Evolutionary conservation across 257 asterid species (phyloP).

Genomic region (Jacaranda mimosifolia): DNA sequence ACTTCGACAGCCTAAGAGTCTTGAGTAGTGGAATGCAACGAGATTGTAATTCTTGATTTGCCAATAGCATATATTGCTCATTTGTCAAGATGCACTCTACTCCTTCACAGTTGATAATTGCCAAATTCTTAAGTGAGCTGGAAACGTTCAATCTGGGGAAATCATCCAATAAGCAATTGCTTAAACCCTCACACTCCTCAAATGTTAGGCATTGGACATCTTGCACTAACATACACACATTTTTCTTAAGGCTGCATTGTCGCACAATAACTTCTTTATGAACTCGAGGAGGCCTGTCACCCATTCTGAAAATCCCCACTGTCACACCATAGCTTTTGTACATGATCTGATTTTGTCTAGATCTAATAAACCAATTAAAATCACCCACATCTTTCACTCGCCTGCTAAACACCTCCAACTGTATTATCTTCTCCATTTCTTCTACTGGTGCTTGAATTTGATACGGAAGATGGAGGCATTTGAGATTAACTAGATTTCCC

Average conservation of each 20-base stretch:
- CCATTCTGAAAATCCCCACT: too few species aligned
- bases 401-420: neutral
- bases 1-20: neutral
- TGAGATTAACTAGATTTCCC: neutral
- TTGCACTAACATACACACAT: neutral
- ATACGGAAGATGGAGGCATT: neutral
- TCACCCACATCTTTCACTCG: too few species aligned
- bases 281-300: too few species aligned
- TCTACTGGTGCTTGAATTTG: neutral
- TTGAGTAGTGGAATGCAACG: too few species aligned
- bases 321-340: neutral
- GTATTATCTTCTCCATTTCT: neutral
- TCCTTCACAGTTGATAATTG: neutral
- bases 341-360: neutral
- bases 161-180: slow-evolving; percentile 4
- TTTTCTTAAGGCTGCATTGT: neutral
- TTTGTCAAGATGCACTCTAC: slow-evolving; percentile 28
- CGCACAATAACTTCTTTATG: neutral
- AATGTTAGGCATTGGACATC: slow-evolving; percentile 31
- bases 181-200: neutral
- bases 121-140: neutral
- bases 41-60: too few species aligned
- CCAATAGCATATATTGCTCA: too few species aligned
- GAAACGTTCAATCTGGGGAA: neutral
- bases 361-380: neutral